These are phyloP conservation scores for Salix caprea DNA, from an alignment of 345 rosid genomes.

Conservation along the genomic window DNA sequence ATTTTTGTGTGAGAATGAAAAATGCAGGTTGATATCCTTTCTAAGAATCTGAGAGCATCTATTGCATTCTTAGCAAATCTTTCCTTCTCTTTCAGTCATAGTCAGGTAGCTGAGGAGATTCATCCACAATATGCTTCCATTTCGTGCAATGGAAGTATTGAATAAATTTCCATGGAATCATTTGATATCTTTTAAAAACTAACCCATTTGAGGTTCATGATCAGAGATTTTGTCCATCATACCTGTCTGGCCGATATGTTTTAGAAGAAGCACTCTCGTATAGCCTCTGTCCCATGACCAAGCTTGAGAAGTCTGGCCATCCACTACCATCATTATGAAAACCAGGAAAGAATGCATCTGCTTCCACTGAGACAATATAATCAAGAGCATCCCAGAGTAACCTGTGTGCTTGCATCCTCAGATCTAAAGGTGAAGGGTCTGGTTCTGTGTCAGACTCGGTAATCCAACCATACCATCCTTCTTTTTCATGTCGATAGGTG, in stretches of 20 bases:
- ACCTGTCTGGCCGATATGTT: constrained; percentile 95
- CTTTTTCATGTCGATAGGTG: constrained; percentile 86
- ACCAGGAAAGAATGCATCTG: constrained; percentile 92
- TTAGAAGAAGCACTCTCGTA: constrained; percentile 81
- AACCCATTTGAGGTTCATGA: neutral
- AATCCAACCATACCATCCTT: constrained; percentile 99
- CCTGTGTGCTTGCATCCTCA: constrained; percentile 82
- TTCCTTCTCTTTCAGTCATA: neutral
- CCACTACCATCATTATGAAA: constrained; percentile 78
- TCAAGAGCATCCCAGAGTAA: constrained; percentile 97
- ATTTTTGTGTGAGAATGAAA: neutral
- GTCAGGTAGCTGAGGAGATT: neutral
- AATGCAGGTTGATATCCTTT: neutral
- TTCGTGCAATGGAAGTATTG: neutral
- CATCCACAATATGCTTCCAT: neutral
- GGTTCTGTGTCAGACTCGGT: constrained; percentile 77
- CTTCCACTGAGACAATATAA: constrained; percentile 77
- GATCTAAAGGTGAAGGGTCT: constrained; percentile 65
- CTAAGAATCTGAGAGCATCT: neutral
- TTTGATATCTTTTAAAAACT: neutral
- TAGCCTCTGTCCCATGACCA: constrained; percentile 96
- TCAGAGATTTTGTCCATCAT: constrained; percentile 4
- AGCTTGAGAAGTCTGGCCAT: constrained; percentile 89
- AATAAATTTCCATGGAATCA: neutral
- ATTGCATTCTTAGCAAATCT: neutral